Conservation (phyloP, 2,329 filamentous ascomycete genomes). For the Aotearoamyces nothofagi region DNA sequence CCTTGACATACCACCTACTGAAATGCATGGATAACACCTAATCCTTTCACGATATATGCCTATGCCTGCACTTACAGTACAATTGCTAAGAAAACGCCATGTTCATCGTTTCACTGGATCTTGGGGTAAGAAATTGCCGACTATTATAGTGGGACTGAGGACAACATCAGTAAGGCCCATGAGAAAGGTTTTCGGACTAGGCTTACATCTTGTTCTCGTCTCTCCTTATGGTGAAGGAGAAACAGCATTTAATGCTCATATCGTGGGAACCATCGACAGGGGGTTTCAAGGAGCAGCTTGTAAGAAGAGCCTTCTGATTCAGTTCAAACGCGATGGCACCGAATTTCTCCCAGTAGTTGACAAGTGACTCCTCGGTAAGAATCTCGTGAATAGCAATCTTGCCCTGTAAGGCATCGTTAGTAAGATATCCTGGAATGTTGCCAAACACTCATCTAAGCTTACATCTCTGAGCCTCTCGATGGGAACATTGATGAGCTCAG, state of each 20-base stretch:
- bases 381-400: slow-evolving; percentile 94
- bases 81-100: too few relatives aligned
- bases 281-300: slow-evolving; percentile 80
- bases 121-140: slow-evolving; percentile 92
- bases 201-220: slow-evolving; percentile 93
- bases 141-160: slow-evolving; percentile 74
- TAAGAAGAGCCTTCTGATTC: slow-evolving; percentile 86
- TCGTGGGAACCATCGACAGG: slow-evolving; percentile 54
- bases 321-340: slow-evolving; percentile 94
- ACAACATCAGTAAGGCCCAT: slow-evolving; percentile 18
- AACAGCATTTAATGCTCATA: slow-evolving; percentile 78
- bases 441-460: slow-evolving; percentile 26
- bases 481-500: slow-evolving; percentile 82
- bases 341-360: slow-evolving; percentile 98
- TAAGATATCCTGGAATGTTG: too few relatives aligned
- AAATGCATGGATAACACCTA: not conserved
- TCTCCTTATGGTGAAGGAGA: slow-evolving; percentile 90
- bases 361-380: slow-evolving; percentile 83
- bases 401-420: slow-evolving; percentile 55
- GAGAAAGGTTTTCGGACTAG: not conserved
- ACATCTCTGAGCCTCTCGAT: slow-evolving; percentile 86
- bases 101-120: slow-evolving; percentile 36
- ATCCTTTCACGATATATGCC: too few relatives aligned
- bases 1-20: not conserved
- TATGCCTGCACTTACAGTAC: too few relatives aligned